These are phyloP conservation scores for Oenanthe javanica DNA, from an alignment of 140 eudicot species.

Conservation along the genomic window DNA sequence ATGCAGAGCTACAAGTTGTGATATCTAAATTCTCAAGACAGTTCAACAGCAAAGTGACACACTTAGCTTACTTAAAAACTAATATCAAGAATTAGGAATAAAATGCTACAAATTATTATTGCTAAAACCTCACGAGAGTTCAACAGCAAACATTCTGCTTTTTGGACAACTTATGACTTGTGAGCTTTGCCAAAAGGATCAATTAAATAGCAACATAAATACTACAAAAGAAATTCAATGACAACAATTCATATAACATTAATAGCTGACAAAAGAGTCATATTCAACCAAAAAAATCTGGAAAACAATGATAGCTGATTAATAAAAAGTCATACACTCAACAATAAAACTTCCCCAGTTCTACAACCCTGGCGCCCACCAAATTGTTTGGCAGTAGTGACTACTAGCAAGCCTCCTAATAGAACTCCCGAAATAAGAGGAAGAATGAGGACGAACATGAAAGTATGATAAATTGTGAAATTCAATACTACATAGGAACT, in stretches of 20 bases:
- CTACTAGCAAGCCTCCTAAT: not conserved
- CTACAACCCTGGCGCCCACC: not conserved
- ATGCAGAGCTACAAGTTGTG: not conserved
- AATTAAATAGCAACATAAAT: not conserved
- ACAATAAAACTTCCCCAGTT: not conserved
- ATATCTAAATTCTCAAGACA: not conserved
- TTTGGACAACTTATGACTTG: not conserved
- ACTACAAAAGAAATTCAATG: not conserved
- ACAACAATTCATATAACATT: not conserved
- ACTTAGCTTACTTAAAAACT: not conserved
- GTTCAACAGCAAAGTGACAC: not conserved
- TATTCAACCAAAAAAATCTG: not conserved
- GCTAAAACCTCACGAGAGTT: not conserved
- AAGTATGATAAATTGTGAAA: not conserved
- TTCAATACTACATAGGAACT: not conserved
- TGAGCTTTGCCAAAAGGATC: not conserved
- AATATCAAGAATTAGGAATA: not conserved
- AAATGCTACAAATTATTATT: not conserved
- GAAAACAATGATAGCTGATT: not conserved
- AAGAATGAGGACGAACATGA: not conserved
- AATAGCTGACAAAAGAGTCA: not conserved
- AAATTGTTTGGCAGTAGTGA: not conserved
- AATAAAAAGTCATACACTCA: not conserved
- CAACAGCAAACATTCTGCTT: not conserved
- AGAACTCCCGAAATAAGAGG: not conserved